phyloP scores from a whole-genome alignment of 2,329 filamentous ascomycete species.

The Fusarium sp. region DNA sequence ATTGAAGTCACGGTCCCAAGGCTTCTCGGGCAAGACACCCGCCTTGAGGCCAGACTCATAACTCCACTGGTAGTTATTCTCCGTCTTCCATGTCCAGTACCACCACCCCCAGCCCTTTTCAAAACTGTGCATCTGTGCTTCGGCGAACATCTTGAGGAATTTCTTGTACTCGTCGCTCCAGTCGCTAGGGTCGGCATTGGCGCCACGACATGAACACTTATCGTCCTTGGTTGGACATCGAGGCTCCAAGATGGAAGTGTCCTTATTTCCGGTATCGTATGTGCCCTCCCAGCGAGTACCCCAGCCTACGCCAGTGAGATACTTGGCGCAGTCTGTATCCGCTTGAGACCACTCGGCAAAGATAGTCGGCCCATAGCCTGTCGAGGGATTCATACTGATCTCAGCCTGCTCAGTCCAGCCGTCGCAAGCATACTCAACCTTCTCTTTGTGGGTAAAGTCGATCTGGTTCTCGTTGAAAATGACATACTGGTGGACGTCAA shows the following conservation, averaged over 20 bases:
- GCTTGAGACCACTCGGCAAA: slow-evolving; percentile 98
- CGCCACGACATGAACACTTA: slow-evolving; percentile 76
- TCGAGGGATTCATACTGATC: slow-evolving; percentile 74
- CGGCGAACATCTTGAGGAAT: slow-evolving; percentile 88
- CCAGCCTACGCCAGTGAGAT: slow-evolving; percentile 88
- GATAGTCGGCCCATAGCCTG: slow-evolving; percentile 91
- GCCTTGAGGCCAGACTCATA: slow-evolving; percentile 82
- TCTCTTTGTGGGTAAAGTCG: slow-evolving; percentile 80
- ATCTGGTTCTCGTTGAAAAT: slow-evolving; percentile 96
- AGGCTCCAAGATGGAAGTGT: slow-evolving; percentile 71
- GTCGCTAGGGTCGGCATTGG: slow-evolving; percentile 75
- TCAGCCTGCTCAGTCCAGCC: slow-evolving; percentile 86
- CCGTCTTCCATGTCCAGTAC: slow-evolving; percentile 99
- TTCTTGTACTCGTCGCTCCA: slow-evolving; percentile 82
- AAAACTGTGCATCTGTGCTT: slow-evolving; percentile 95
- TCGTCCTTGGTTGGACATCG: slow-evolving; percentile 75
- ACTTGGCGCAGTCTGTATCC: slow-evolving; percentile 89
- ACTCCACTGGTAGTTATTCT: slow-evolving; percentile 88
- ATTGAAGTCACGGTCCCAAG: slow-evolving; percentile 75
- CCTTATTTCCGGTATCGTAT: slow-evolving; percentile 72
- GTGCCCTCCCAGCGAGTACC: slow-evolving; percentile 95
- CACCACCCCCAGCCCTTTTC: slow-evolving; percentile 97
- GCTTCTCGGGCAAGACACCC: slow-evolving; percentile 81
- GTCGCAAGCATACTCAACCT: slow-evolving; percentile 86
- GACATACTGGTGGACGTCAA: slow-evolving; percentile 99